Evolutionary conservation across 805 yeast species (phyloP).

Genomic region (Pichia paraexigua): DNA sequence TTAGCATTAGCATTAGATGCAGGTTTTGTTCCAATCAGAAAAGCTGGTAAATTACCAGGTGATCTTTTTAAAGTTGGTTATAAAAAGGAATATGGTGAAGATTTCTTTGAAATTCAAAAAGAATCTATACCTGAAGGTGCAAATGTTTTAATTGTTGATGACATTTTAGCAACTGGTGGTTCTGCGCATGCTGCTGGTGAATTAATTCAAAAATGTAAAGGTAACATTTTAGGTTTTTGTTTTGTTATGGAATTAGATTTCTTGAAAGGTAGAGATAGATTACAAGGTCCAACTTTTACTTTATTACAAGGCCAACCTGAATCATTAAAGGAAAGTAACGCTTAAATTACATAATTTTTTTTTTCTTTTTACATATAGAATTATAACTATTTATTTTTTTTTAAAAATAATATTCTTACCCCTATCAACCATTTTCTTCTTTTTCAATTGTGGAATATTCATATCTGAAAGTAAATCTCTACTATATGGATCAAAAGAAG

Average conservation of each 20-base stretch:
- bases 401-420: slow-evolving; percentile 25
- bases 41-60: slow-evolving; percentile 94
- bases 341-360: background rate
- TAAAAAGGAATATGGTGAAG: slow-evolving; percentile 89
- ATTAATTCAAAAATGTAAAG: slow-evolving; percentile 59
- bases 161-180: slow-evolving; percentile 97
- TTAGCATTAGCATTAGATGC: slow-evolving; percentile 83
- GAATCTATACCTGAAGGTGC: slow-evolving; percentile 75
- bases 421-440: slow-evolving; percentile 20
- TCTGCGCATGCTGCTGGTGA: slow-evolving; percentile 93
- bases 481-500: slow-evolving; percentile 53
- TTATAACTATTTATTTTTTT: slow-evolving; percentile 10
- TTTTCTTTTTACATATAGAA: background rate
- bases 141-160: slow-evolving; percentile 84
- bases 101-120: slow-evolving; percentile 80
- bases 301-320: slow-evolving; percentile 76
- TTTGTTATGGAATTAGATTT: slow-evolving; percentile 94
- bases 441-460: slow-evolving; percentile 21
- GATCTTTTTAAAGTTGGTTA: slow-evolving; percentile 61
- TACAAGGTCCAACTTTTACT: slow-evolving; percentile 83
- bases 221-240: slow-evolving; percentile 67
- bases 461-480: slow-evolving; percentile 17
- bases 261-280: slow-evolving; percentile 85
- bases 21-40: slow-evolving; percentile 93
- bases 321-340: slow-evolving; percentile 23